Conservation (phyloP, 106 monocot species). For the Chionographis japonica region DNA sequence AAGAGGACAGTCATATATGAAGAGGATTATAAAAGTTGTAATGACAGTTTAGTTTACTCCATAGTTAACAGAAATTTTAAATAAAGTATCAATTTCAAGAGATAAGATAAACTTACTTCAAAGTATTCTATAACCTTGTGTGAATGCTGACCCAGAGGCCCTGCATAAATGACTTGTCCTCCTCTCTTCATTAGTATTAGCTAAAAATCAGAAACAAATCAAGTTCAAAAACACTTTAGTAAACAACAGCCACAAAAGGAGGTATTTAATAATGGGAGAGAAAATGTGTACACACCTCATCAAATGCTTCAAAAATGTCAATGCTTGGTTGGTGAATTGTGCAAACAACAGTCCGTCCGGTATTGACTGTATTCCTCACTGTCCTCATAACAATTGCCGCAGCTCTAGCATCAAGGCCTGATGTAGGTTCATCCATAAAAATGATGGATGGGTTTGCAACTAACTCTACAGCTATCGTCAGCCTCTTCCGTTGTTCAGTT, state of each 20-base stretch:
- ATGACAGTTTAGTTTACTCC: no score
- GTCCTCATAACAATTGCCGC: conserved; percentile 27
- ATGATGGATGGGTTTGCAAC: conserved; percentile 28
- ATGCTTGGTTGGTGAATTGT: conserved; percentile 25
- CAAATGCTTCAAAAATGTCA: conserved; percentile 25
- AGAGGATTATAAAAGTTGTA: no score
- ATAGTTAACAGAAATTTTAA: no score
- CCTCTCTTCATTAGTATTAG: conserved; percentile 24
- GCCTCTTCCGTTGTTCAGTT: conserved; percentile 23
- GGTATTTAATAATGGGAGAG: no score
- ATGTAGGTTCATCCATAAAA: conserved; percentile 26
- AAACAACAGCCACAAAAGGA: no score
- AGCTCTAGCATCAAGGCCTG: conserved; percentile 30
- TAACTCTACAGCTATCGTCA: conserved; percentile 20
- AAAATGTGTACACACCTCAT: conserved; percentile 12
- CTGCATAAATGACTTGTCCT: conserved; percentile 28
- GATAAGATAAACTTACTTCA: conserved; percentile 13
- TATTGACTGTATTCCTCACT: conserved; percentile 21
- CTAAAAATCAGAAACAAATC: neutral
- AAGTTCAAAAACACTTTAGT: no score
- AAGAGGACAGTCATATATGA: no score
- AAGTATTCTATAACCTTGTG: conserved; percentile 24
- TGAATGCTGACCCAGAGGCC: conserved; percentile 14
- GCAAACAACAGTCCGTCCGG: conserved; percentile 20
- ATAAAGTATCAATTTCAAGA: no score